Conservation (phyloP, 805 yeast genomes). For the Suhomyces emberorum region DNA sequence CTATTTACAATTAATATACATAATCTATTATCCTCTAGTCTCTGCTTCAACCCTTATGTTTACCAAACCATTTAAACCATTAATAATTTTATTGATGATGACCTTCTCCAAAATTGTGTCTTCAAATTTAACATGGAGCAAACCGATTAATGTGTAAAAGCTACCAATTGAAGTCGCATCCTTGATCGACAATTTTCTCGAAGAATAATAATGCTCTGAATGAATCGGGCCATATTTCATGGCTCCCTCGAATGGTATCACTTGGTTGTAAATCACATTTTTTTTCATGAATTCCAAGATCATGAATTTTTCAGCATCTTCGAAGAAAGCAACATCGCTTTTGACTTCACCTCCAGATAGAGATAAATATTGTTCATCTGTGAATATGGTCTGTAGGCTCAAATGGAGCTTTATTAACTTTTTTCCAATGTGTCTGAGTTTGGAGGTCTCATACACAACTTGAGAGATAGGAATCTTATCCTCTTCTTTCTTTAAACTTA, state of each 20-base stretch:
- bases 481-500: not conserved
- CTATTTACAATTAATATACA: not conserved
- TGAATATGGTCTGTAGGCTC: slow-evolving; percentile 25
- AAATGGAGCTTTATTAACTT: slow-evolving; percentile 21
- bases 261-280: slow-evolving; percentile 21
- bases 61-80: slow-evolving; percentile 31
- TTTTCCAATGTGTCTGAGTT: slow-evolving; percentile 28
- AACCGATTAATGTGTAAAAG: slow-evolving; percentile 38
- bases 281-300: slow-evolving; percentile 31
- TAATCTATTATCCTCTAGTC: not conserved
- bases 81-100: slow-evolving; percentile 21
- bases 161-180: slow-evolving; percentile 30
- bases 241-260: slow-evolving; percentile 32
- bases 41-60: slow-evolving; percentile 12
- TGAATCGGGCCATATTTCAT: slow-evolving; percentile 17
- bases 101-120: slow-evolving; percentile 20
- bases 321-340: slow-evolving; percentile 19
- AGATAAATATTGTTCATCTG: slow-evolving; percentile 27
- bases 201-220: slow-evolving; percentile 9
- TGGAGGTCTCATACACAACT: slow-evolving; percentile 11
- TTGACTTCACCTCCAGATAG: slow-evolving; percentile 26
- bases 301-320: slow-evolving; percentile 14
- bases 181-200: slow-evolving; percentile 12
- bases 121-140: slow-evolving; percentile 25
- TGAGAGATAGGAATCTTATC: not conserved